Evolutionary conservation across 108 stramenopile genomes (phyloP), one percentile per base, ranked within the genome.

Genomic region (Pseudonitzschia multistriata): DNA sequence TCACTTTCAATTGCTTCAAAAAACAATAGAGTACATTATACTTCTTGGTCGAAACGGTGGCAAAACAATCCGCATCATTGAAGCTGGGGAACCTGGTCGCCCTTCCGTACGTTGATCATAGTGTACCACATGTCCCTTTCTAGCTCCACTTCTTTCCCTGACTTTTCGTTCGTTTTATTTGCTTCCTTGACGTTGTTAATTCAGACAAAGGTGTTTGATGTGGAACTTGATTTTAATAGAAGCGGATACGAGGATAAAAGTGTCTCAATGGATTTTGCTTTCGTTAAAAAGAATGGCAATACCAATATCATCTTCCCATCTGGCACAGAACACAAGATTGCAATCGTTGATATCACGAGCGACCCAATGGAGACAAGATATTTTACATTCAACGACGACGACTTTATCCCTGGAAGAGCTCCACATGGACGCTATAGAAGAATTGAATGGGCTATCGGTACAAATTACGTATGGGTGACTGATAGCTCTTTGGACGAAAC

Each of bases 401-500:
- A 33, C 5, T 45, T 33, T 37, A 11, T 55, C 40, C 25, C 68
- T 0, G 52, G 49, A 10, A 61, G 68, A 30, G 28, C 53, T 13
- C 33, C 35, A 34, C 40, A 56, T 31, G 37, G 49, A 22, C 55
- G 29, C 42, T 28, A 50, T 17, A 0, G 39, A 25, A 34, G 56
- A 30, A 0, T 78, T 4, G 77, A 71, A 29, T 78, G 77, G 77
- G 77, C 65, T 7, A 40, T 67, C n/a, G 77, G 66, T 15, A 78
- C 77, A 22, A 49, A 71, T 37, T 78, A 67, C 57, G 70, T 72
- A 0, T 78, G 77, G 77, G 59, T 67, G 5, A 36, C 22, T 40
- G 77, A 54, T 19, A n/a, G 30, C n/a, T 19, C 28, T 24, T 28
- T 24, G 3, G 40, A 66, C 19, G 71, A 78, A 60, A n/a, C 56